Percentiles rank a stretch among this genome's conserved stretches.
These are phyloP conservation scores for Silene latifolia DNA, from an alignment of 148 eudicot species.

Conservation along the genomic window DNA sequence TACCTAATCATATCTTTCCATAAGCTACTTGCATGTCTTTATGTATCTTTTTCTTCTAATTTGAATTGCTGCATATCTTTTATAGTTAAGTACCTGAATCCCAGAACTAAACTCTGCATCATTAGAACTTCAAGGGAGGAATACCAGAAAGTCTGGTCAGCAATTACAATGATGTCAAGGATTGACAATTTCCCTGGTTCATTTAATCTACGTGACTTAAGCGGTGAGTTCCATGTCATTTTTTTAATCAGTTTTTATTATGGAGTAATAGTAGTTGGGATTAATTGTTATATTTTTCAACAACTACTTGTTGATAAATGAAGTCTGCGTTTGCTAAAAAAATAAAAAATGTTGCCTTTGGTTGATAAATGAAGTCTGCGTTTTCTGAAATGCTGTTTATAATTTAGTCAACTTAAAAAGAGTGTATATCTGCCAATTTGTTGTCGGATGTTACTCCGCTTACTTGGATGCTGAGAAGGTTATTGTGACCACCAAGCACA, in stretches of 20 bases:
- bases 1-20: not conserved
- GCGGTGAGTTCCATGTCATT: slow-evolving; percentile 54
- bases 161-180: slow-evolving; percentile 71
- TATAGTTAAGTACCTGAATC: slow-evolving; percentile 89
- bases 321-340: not conserved
- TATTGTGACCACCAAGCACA: no score
- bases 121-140: no score
- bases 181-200: slow-evolving; percentile 67
- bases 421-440: no score
- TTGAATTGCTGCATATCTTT: not conserved
- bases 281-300: no score
- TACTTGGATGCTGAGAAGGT: no score
- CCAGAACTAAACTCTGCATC: no score
- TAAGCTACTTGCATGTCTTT: not conserved
- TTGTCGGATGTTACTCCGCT: no score
- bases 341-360: not conserved
- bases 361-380: not conserved
- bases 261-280: no score
- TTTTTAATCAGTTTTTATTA: no score
- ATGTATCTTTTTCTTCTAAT: not conserved
- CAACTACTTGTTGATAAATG: no score
- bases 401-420: no score
- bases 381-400: not conserved
- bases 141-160: slow-evolving; percentile 73
- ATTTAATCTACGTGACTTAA: slow-evolving; percentile 73